Evolutionary conservation across 495 filamentous ascomycete species (phyloP).

Genomic region (Neurospora sublineolata): DNA sequence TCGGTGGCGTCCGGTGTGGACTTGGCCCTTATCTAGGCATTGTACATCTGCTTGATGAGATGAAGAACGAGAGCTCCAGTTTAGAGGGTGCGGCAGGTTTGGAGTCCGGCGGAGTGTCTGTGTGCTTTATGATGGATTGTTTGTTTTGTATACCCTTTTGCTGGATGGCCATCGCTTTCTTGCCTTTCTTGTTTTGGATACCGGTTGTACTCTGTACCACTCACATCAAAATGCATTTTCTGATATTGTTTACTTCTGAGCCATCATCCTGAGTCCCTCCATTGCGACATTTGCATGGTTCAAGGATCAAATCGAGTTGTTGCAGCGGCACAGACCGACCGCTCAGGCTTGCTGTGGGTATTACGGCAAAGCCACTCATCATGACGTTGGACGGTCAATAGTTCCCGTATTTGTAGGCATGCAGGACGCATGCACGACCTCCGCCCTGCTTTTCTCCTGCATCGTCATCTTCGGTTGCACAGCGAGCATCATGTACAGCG

Average conservation of each 20-base stretch:
- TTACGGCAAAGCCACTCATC: background rate
- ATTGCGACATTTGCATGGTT: too few species aligned
- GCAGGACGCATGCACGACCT: background rate
- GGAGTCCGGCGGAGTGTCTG: background rate
- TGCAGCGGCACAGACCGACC: background rate
- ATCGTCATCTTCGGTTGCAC: background rate
- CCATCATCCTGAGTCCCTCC: too few species aligned
- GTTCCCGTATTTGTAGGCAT: background rate
- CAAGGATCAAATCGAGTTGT: too few species aligned
- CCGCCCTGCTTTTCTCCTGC: background rate
- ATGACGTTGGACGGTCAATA: background rate
- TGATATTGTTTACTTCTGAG: too few species aligned
- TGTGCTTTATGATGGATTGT: background rate
- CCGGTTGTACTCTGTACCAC: background rate
- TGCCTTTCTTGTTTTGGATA: background rate
- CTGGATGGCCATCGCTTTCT: background rate
- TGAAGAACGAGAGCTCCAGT: conserved; percentile 37
- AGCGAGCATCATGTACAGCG: background rate
- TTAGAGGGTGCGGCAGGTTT: too few species aligned
- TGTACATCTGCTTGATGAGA: conserved; percentile 55
- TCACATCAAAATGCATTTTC: too few species aligned
- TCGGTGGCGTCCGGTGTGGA: conserved; percentile 50
- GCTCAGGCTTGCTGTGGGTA: background rate
- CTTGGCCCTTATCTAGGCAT: conserved; percentile 44
- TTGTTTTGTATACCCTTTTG: background rate